Percentiles rank a stretch among this genome's conserved stretches.
phyloP scores from a whole-genome alignment of 371 early-diverging fungal species.

The Lichtheimia ornata region DNA sequence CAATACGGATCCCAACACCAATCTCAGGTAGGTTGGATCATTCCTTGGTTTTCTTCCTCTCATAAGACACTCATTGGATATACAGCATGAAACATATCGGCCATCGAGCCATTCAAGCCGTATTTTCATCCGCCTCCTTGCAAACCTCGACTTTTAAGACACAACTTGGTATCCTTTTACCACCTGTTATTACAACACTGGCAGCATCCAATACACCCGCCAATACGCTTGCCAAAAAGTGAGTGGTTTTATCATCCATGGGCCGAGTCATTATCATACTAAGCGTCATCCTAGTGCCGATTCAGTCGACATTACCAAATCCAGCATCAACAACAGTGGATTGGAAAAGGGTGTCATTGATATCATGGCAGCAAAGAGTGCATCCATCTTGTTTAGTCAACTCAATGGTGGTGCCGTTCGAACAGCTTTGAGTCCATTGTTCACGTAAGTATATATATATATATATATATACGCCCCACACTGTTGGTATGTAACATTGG shows the following conservation, averaged over 20 bases:
- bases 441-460: constrained; percentile 10
- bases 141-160: constrained; percentile 54
- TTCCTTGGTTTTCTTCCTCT: background rate
- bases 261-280: too few species aligned
- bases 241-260: background rate
- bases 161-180: constrained; percentile 59
- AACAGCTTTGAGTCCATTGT: constrained; percentile 16
- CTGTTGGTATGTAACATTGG: background rate
- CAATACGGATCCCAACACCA: constrained; percentile 25
- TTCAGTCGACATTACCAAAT: constrained; percentile 24
- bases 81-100: constrained; percentile 49
- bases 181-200: constrained; percentile 53
- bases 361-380: constrained; percentile 32
- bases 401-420: constrained; percentile 47
- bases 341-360: constrained; percentile 27
- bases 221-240: constrained; percentile 32
- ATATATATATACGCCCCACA: too few species aligned
- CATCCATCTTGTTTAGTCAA: constrained; percentile 29
- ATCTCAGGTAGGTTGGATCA: background rate
- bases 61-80: too few species aligned
- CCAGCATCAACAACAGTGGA: constrained; percentile 20
- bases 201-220: constrained; percentile 27
- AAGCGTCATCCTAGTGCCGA: constrained; percentile 12
- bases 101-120: constrained; percentile 54
- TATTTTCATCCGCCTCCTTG: constrained; percentile 55